Base-by-base conservation (phyloP, 75 land plant species). In the Azolla pinnata region DNA sequence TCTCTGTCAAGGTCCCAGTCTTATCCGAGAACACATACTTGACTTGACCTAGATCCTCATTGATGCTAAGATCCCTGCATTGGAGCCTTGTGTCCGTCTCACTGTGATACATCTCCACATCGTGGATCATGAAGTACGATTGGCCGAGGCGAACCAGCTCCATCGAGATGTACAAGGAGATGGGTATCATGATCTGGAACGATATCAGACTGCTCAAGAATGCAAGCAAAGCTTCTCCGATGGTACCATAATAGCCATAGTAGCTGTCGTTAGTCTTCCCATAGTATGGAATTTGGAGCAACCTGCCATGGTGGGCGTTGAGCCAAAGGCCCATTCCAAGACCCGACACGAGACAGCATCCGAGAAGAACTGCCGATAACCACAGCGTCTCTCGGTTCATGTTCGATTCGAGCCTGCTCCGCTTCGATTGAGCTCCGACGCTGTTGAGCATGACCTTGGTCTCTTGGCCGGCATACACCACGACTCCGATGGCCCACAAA, bases 361-460 rank as follows among this genome's bases (percentile, higher is more conserved):
- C 55, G 31, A 88, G 55, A 18, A 88, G 79, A 59, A 88, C 81
- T 42, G 85, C 42, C 0, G 89, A 84, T 24, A 88, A 51, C 86
- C 83, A 85, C 4, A 88, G 48, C 14, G 86, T 88, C 54, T 88
- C 93, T 48, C 83, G 54, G 74, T 88, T 88, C 93, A 88, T 88
- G 59, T 85, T 61, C 33, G 57, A 46, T 54, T 88, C 93, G 64
- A 88, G 40, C 57, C 52, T 76, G 73, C 93, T 88, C 54, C 93
- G 55, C 67, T 88, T 88, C 24, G 90, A 68, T 29, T 85, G 90
- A 16, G 90, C 75, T 4, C 61, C 67, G 32, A 90, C 75, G 67
- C 89, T 88, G 40, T 88, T 88, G 61, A 88, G 34, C 93, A 88
- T 88, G 49, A 87, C 93, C 65, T 88, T 88, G 10, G 93, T 88